phyloP scores from a whole-genome alignment of 495 filamentous ascomycete genomes.

The Friedmanniomyces simplex region DNA sequence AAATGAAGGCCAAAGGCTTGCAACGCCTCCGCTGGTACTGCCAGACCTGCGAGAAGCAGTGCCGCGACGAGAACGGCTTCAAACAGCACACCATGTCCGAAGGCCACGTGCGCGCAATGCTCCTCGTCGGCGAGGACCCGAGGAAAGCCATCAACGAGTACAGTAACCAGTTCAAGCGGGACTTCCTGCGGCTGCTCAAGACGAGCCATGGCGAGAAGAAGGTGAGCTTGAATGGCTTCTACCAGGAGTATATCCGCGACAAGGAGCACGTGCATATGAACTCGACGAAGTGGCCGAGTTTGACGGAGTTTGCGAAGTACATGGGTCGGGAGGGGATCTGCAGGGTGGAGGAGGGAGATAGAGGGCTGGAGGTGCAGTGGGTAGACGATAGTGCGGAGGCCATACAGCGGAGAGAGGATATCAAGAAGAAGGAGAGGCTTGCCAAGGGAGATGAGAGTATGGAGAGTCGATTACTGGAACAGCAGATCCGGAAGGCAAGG shows the following conservation, averaged over 20 bases:
- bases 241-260: slow-evolving; percentile 73
- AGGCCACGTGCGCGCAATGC: slow-evolving; percentile 74
- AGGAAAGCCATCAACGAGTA: slow-evolving; percentile 69
- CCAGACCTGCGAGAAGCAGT: slow-evolving; percentile 52
- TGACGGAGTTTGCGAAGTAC: slow-evolving; percentile 82
- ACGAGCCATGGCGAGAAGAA: slow-evolving; percentile 80
- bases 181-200: slow-evolving; percentile 64
- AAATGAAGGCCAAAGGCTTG: slow-evolving; percentile 80
- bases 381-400: slow-evolving; percentile 83
- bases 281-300: slow-evolving; percentile 68
- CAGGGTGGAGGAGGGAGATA: slow-evolving; percentile 76
- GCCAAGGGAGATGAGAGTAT: slow-evolving; percentile 85
- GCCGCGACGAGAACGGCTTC: slow-evolving; percentile 64
- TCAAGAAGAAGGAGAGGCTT: slow-evolving; percentile 70
- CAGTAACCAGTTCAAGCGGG: slow-evolving; percentile 62
- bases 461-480: slow-evolving; percentile 66
- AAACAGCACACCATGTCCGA: slow-evolving; percentile 69
- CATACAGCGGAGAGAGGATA: slow-evolving; percentile 63
- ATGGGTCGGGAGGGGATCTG: slow-evolving; percentile 77
- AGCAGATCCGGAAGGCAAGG: slow-evolving; percentile 67
- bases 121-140: slow-evolving; percentile 73
- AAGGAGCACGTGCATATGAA: slow-evolving; percentile 92
- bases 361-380: slow-evolving; percentile 74
- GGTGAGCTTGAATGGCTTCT: slow-evolving; percentile 80
- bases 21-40: slow-evolving; percentile 82